phyloP scores from a whole-genome alignment of 2,329 filamentous ascomycete species.

The Didymella exigua region DNA sequence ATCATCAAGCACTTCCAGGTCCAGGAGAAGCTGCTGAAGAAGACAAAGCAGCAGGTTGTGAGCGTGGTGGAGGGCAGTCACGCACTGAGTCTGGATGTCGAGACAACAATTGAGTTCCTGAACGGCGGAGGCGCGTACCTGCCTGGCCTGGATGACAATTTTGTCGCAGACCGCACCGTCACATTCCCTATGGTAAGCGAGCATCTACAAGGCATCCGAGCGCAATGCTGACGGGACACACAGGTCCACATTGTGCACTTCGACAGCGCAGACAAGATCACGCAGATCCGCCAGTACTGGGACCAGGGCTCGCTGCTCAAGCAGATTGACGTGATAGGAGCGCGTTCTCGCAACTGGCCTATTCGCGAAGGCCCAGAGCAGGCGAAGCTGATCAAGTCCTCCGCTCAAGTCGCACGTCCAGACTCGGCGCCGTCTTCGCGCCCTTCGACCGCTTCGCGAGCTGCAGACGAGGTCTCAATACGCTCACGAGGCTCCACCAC shows the following conservation, averaged over 20 bases:
- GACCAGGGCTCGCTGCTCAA: constrained; percentile 93
- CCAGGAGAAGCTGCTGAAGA: constrained; percentile 76
- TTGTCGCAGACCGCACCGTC: constrained; percentile 80
- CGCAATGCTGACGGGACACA: constrained; percentile 16
- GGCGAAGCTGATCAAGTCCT: constrained; percentile 72
- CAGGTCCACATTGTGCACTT: constrained; percentile 81
- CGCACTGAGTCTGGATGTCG: constrained; percentile 75
- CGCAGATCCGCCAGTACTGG: constrained; percentile 89
- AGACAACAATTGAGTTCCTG: constrained; percentile 82
- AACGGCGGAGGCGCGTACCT: constrained; percentile 84
- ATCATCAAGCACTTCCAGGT: constrained; percentile 82
- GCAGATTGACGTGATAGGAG: constrained; percentile 91
- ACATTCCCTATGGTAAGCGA: constrained; percentile 77
- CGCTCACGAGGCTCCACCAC: constrained; percentile 49
- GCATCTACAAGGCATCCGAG: neutral
- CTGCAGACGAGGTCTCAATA: constrained; percentile 40
- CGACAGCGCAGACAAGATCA: constrained; percentile 75
- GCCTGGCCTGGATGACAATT: constrained; percentile 91
- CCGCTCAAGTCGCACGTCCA: constrained; percentile 47
- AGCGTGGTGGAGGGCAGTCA: constrained; percentile 73
- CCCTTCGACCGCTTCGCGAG: constrained; percentile 42
- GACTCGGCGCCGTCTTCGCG: constrained; percentile 40
- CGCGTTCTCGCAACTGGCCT: constrained; percentile 90
- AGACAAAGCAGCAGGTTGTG: constrained; percentile 79
- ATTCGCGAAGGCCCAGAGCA: constrained; percentile 88